These are phyloP conservation scores for Orbilia brochopaga DNA, from an alignment of 2,329 filamentous ascomycete species.

Conservation along the genomic window DNA sequence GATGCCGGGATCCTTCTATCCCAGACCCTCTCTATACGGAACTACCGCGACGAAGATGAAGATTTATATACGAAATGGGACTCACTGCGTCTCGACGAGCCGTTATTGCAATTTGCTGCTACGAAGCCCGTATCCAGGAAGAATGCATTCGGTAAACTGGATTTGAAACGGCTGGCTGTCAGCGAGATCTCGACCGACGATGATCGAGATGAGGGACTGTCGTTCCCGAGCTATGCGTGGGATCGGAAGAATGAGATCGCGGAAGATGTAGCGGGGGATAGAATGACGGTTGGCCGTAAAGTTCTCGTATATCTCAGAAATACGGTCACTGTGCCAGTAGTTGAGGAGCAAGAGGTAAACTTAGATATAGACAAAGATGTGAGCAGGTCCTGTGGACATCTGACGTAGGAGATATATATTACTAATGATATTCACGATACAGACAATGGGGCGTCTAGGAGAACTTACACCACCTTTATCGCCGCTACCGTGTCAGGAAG, in stretches of 20 bases:
- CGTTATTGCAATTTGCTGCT: conserved; percentile 9
- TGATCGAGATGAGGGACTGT: conserved; percentile 21
- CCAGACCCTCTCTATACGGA: conserved; percentile 18
- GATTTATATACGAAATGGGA: conserved; percentile 8
- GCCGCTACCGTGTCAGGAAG: background rate
- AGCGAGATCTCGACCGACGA: conserved; percentile 1
- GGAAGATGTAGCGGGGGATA: conserved; percentile 25
- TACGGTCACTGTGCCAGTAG: conserved; percentile 13
- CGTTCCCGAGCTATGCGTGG: conserved; percentile 32
- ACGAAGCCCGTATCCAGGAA: background rate
- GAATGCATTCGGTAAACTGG: background rate
- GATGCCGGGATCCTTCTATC: conserved; percentile 28
- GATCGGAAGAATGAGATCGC: conserved; percentile 39
- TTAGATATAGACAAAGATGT: background rate
- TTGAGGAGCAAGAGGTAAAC: background rate
- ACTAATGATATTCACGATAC: background rate
- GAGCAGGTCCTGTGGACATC: background rate
- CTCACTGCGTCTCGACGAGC: conserved; percentile 17
- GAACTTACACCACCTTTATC: conserved; percentile 26
- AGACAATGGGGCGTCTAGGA: background rate
- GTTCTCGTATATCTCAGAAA: conserved; percentile 32
- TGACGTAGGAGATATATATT: background rate
- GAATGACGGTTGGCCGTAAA: conserved; percentile 29
- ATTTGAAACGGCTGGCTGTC: conserved; percentile 16
- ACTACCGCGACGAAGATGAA: background rate